Percentiles rank a stretch among this genome's conserved stretches.
These are phyloP conservation scores for Eragrostis curvula DNA, from an alignment of 176 grass and related monocot genomes.

Conservation along the genomic window DNA sequence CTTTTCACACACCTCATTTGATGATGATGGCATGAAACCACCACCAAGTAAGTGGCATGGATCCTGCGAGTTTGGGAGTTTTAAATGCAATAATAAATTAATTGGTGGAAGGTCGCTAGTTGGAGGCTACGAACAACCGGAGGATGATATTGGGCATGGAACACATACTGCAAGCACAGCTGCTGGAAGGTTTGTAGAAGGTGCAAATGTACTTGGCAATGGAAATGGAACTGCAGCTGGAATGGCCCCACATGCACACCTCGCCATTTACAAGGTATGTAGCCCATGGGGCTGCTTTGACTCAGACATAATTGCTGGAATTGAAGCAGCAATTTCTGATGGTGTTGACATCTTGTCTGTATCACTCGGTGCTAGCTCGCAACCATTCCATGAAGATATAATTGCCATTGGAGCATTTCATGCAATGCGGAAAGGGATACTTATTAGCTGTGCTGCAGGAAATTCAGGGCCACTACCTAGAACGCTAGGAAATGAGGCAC, in stretches of 20 bases:
- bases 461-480: constrained; percentile 22
- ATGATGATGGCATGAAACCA: constrained; percentile 48
- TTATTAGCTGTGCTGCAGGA: constrained; percentile 46
- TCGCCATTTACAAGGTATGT: constrained; percentile 65
- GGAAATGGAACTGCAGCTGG: constrained; percentile 55
- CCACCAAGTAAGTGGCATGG: constrained; percentile 58
- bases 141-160: constrained; percentile 49
- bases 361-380: not conserved
- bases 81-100: constrained; percentile 55
- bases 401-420: constrained; percentile 38
- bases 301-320: constrained; percentile 38
- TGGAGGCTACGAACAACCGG: not conserved
- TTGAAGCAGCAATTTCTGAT: constrained; percentile 57
- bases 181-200: constrained; percentile 37
- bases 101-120: constrained; percentile 37
- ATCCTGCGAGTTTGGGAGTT: constrained; percentile 26
- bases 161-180: constrained; percentile 66
- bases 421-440: constrained; percentile 44
- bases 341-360: constrained; percentile 62
- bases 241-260: constrained; percentile 54
- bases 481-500: constrained; percentile 30
- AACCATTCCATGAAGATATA: constrained; percentile 32
- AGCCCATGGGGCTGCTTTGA: not conserved
- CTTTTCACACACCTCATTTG: constrained; percentile 47
- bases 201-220: constrained; percentile 54